These are phyloP conservation scores for Tulasnella sp. DNA, from an alignment of 768 basidiomycete genomes.

Conservation along the genomic window DNA sequence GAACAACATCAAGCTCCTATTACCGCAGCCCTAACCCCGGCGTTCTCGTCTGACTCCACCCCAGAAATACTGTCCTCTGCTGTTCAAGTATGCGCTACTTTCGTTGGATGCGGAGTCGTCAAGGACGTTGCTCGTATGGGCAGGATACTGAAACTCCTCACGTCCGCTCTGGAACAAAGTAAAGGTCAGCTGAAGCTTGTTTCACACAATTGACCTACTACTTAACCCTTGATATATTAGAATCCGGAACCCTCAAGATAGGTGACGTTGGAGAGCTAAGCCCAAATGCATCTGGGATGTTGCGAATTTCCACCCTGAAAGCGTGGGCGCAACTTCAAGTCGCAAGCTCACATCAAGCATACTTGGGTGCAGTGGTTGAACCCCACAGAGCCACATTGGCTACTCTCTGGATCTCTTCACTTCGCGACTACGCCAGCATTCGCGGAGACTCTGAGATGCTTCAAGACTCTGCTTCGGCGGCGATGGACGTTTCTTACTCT, in stretches of 20 bases:
- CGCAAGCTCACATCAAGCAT: slow-evolving; percentile 70
- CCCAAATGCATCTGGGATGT: slow-evolving; percentile 93
- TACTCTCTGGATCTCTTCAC: slow-evolving; percentile 81
- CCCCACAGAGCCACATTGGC: slow-evolving; percentile 77
- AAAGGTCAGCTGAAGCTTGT: slow-evolving; percentile 61
- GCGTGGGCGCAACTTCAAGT: slow-evolving; percentile 95
- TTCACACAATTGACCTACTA: neutral
- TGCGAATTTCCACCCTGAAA: slow-evolving; percentile 87
- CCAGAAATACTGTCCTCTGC: slow-evolving; percentile 94
- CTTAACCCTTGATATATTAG: slow-evolving; percentile 48
- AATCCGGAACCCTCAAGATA: slow-evolving; percentile 78
- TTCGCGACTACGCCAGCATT: slow-evolving; percentile 92
- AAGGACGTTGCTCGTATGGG: slow-evolving; percentile 92
- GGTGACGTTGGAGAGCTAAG: slow-evolving; percentile 87
- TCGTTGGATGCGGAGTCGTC: slow-evolving; percentile 93
- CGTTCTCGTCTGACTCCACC: slow-evolving; percentile 92
- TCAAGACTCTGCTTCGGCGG: slow-evolving; percentile 71
- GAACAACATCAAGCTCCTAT: slow-evolving; percentile 99
- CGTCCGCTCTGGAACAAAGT: slow-evolving; percentile 84
- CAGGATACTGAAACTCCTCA: slow-evolving; percentile 86
- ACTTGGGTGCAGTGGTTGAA: slow-evolving; percentile 78
- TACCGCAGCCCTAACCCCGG: slow-evolving; percentile 94
- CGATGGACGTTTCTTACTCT: slow-evolving; percentile 80
- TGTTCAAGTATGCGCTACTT: slow-evolving; percentile 90
- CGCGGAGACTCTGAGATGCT: slow-evolving; percentile 85